Evolutionary conservation across 257 asterid genomes (phyloP).

Genomic region (Solanum dulcamara): DNA sequence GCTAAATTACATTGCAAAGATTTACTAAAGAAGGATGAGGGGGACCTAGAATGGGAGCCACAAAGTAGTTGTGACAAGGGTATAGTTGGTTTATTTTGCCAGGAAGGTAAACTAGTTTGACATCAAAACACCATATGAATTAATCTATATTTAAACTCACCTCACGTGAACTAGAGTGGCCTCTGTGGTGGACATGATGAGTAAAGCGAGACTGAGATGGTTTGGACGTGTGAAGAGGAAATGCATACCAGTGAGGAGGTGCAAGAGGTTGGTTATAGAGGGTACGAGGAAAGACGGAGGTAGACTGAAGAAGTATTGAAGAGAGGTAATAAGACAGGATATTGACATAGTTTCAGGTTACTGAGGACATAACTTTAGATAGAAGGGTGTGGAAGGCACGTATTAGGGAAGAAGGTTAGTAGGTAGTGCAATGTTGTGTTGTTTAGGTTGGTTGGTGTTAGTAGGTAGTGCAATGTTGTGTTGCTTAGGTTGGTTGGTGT

Average conservation of each 20-base stretch:
- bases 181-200: neutral
- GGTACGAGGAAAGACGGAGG: neutral
- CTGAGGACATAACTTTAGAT: neutral
- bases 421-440: neutral
- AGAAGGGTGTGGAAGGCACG: neutral
- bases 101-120: neutral
- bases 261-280: neutral
- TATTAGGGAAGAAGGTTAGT: neutral
- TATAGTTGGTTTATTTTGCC: neutral
- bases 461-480: neutral
- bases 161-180: neutral
- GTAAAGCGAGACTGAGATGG: neutral
- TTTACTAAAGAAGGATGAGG: neutral
- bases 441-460: neutral
- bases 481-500: neutral
- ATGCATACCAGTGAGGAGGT: neutral
- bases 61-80: neutral
- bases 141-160: neutral
- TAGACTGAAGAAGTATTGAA: neutral
- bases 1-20: neutral
- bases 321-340: neutral
- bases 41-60: neutral
- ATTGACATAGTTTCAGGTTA: neutral
- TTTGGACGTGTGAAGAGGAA: neutral
- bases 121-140: neutral